Evolutionary conservation across 352 stramenopile species (phyloP).

Genomic region (Globisporangium orthogonon): DNA sequence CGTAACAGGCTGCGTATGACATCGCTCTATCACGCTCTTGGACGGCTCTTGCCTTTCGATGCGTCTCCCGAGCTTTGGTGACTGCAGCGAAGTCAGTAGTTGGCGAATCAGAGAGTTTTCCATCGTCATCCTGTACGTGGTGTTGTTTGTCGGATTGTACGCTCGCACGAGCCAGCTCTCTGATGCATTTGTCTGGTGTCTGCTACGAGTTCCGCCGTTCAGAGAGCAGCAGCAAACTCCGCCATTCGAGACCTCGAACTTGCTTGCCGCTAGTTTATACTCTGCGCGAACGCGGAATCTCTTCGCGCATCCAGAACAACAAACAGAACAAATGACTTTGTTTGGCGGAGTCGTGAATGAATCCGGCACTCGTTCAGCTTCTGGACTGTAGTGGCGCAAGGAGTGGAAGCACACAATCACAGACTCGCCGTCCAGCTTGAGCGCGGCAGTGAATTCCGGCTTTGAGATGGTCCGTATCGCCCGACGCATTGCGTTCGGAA

Average conservation of each 20-base stretch:
- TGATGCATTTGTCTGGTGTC: neutral
- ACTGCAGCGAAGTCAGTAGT: conserved; percentile 16
- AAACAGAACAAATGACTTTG: conserved; percentile 8
- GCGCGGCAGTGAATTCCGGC: conserved; percentile 31
- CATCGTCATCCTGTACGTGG: conserved; percentile 44
- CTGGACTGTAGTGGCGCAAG: conserved; percentile 15
- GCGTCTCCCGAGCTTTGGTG: neutral
- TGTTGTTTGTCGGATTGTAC: conserved; percentile 53
- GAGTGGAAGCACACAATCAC: conserved; percentile 58
- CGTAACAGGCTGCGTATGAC: conserved; percentile 10
- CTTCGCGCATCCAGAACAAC: conserved; percentile 47
- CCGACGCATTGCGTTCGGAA: conserved; percentile 21
- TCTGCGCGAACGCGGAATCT: conserved; percentile 29
- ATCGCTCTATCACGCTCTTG: neutral
- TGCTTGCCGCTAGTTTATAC: conserved; percentile 17
- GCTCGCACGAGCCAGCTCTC: conserved; percentile 58
- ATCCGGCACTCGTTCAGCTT: neutral
- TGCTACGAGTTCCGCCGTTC: conserved; percentile 17
- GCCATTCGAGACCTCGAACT: conserved; percentile 24
- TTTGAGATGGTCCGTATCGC: conserved; percentile 24
- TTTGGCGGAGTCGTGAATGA: neutral
- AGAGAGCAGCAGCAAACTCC: conserved; percentile 43
- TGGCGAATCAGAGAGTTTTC: conserved; percentile 39
- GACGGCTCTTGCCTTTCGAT: neutral
- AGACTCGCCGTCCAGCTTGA: conserved; percentile 53